phyloP scores from a whole-genome alignment of 331 rosid species.

The Stylosanthes scabra region DNA sequence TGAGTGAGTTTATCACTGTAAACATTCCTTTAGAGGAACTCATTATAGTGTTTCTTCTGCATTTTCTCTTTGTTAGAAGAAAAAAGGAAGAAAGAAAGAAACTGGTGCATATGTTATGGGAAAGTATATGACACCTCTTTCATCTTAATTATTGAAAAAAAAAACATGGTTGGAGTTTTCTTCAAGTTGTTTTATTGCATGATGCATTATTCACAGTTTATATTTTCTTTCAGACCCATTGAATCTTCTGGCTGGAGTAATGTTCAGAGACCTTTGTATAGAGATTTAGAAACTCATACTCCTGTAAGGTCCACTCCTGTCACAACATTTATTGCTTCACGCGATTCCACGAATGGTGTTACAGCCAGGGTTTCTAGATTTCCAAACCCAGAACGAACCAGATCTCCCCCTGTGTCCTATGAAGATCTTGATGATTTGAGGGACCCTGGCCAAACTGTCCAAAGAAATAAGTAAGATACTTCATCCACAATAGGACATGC shows the following conservation, averaged over 20 bases:
- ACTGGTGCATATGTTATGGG: not conserved
- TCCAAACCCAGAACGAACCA: conserved; percentile 49
- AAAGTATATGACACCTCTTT: conserved; percentile 3
- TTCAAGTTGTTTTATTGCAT: conserved; percentile 5
- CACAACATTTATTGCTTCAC: conserved; percentile 54
- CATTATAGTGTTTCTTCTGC: not conserved
- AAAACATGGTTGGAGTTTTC: conserved; percentile 16
- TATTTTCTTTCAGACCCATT: conserved; percentile 48
- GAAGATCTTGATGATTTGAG: conserved; percentile 47
- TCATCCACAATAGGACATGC: conserved; percentile 3
- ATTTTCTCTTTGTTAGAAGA: not conserved
- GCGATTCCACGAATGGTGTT: conserved; percentile 46
- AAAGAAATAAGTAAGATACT: conserved; percentile 47
- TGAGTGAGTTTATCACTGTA: conserved; percentile 15
- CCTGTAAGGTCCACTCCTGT: conserved; percentile 49
- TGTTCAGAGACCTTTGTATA: conserved; percentile 34
- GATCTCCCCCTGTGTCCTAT: conserved; percentile 50
- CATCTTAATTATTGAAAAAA: not conserved
- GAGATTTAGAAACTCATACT: conserved; percentile 47
- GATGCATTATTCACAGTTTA: conserved; percentile 33
- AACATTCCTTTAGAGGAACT: conserved; percentile 11
- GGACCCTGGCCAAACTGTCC: conserved; percentile 45
- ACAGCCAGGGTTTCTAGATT: conserved; percentile 56
- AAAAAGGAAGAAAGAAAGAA: not conserved
- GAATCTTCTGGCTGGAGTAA: conserved; percentile 53